Conservation (phyloP, 2,329 filamentous ascomycete genomes). For the Arthrobotrys sphaeroides region DNA sequence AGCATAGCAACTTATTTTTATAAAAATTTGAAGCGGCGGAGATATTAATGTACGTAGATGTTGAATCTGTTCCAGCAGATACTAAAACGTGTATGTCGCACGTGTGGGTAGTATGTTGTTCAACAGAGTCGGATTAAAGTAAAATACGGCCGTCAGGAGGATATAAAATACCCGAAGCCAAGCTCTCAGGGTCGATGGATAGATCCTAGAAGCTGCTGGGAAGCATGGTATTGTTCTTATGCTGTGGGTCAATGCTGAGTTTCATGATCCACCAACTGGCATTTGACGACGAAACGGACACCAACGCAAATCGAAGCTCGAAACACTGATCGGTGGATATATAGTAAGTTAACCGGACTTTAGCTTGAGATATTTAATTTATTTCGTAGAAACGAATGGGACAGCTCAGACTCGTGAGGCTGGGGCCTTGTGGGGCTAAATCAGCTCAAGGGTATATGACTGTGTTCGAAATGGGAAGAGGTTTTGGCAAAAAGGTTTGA, state of each 20-base stretch:
- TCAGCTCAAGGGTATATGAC: constrained; percentile 13
- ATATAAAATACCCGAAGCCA: constrained; percentile 9
- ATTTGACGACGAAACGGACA: constrained; percentile 26
- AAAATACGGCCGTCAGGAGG: constrained; percentile 10
- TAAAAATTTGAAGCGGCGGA: neutral
- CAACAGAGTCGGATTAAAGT: constrained; percentile 2
- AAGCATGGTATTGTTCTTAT: constrained; percentile 31
- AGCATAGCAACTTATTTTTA: too few relatives aligned
- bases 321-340: constrained; percentile 34
- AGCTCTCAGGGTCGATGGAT: neutral
- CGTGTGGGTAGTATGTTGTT: neutral
- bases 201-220: constrained; percentile 12
- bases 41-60: neutral
- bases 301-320: constrained; percentile 35
- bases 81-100: neutral
- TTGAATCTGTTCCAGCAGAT: constrained; percentile 48
- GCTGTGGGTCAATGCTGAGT: constrained; percentile 16
- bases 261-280: constrained; percentile 32
- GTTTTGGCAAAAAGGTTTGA: constrained; percentile 16
- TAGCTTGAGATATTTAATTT: constrained; percentile 32
- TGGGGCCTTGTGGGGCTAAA: constrained; percentile 37
- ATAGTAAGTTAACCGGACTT: constrained; percentile 28
- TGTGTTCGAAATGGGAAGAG: constrained; percentile 18
- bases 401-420: constrained; percentile 46
- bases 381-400: constrained; percentile 32